Evolutionary conservation across 495 filamentous ascomycete genomes (phyloP), one percentile per base, ranked within the genome.

Genomic region (Penicillium cinerascens): DNA sequence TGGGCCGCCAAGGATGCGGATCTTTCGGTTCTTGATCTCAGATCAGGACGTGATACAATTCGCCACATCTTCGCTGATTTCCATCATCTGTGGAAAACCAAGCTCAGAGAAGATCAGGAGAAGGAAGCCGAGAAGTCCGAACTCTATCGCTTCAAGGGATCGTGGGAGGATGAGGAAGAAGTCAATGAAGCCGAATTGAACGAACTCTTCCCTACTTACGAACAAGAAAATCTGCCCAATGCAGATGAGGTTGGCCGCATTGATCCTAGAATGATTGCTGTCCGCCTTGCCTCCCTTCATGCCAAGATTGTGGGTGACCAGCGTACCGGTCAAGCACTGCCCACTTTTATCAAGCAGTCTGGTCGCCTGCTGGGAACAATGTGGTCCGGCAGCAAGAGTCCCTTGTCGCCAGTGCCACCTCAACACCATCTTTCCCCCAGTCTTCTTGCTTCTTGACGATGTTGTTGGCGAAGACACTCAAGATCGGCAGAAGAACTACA

Each of bases 91-190:
- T 99, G 92, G 92, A 87, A 82, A 59, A 71, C 76, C 33, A 82
- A 85, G 60, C 78, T 95, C 13, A 77, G 80, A 29, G 75, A 83
- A 23, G 91, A 95, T 54, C 84, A 88, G 61, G 81, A 84, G 60
- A 78, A 85, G 47, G 82, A 84, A 49, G 82, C 87, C 10, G 75
- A 80, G 18, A 88, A 87, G 56, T 80, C 76, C 13, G 87, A 89
- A 42, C 62, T 92, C 20, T 99, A 92, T 67, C 84, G 82, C 11
- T 96, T 90, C 68, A 80, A 80, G 56, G 92, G 91, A 16, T 83
- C 79, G 6, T 73, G 81, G 44, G 84, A 87, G 41, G 88, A 91
- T 35, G 79, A 82, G 52, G 85, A 91, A 47, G 87, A 87, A 53
- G 78, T 81, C n/a, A 85, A 88, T 44, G 83, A 91, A 60, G 78